phyloP scores from a whole-genome alignment of 2,329 filamentous ascomycete species.

The Phaeosphaeriaceae sp. region DNA sequence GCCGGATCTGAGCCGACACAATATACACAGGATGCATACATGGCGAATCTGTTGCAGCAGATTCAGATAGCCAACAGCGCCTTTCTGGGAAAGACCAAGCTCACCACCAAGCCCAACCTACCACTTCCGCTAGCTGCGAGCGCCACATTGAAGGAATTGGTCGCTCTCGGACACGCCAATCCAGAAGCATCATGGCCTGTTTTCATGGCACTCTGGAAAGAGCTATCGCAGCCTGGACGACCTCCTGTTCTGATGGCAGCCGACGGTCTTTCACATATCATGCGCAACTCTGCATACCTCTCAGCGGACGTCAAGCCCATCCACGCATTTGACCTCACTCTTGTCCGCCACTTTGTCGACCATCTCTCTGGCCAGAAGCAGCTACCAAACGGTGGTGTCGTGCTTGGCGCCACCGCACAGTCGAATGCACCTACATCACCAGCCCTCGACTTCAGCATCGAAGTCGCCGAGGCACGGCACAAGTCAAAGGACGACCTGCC shows the following conservation, averaged over 20 bases:
- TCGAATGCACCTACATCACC: slow-evolving; percentile 73
- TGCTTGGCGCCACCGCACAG: slow-evolving; percentile 77
- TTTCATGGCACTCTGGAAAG: slow-evolving; percentile 81
- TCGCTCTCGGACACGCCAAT: slow-evolving; percentile 74
- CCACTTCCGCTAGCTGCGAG: slow-evolving; percentile 65
- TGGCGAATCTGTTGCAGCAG: slow-evolving; percentile 74
- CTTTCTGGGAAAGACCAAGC: slow-evolving; percentile 64
- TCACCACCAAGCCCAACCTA: slow-evolving; percentile 65
- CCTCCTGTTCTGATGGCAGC: slow-evolving; percentile 76
- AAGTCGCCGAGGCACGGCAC: slow-evolving; percentile 56
- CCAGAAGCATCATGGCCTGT: slow-evolving; percentile 80
- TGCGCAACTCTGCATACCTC: slow-evolving; percentile 79
- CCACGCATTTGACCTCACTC: slow-evolving; percentile 83
- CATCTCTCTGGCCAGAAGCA: slow-evolving; percentile 63
- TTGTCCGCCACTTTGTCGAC: slow-evolving; percentile 78
- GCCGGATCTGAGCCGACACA: slow-evolving; percentile 60
- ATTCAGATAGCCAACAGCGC: slow-evolving; percentile 75
- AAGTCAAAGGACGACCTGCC: slow-evolving; percentile 42
- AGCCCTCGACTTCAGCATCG: slow-evolving; percentile 73
- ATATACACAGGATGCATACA: slow-evolving; percentile 83
- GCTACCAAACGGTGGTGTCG: slow-evolving; percentile 76
- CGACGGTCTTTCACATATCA: slow-evolving; percentile 83
- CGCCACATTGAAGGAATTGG: slow-evolving; percentile 72
- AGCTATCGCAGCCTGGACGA: slow-evolving; percentile 69
- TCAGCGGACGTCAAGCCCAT: slow-evolving; percentile 74